Conservation (phyloP, 2,329 filamentous ascomycete genomes). For the Pestalotiopsis sp. region DNA sequence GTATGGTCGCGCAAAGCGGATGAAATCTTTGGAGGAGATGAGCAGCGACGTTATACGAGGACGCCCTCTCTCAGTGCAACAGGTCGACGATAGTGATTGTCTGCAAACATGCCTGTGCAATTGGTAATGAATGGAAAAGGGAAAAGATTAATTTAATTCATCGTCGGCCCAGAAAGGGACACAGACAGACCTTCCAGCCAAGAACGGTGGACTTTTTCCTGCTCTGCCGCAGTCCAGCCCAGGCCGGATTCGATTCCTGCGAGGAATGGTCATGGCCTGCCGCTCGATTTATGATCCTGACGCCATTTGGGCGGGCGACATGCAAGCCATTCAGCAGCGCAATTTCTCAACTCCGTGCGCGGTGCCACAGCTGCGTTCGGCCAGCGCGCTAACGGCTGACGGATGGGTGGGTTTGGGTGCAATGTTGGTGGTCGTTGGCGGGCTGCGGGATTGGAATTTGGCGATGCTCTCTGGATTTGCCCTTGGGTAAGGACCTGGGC, state of each 20-base stretch:
- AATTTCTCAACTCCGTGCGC: conserved; percentile 6
- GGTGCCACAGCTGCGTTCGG: background rate
- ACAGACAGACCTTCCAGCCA: background rate
- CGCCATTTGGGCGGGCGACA: background rate
- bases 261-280: background rate
- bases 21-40: background rate
- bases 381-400: conserved; percentile 1
- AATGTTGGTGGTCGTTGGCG: background rate
- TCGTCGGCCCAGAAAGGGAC: background rate
- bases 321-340: conserved; percentile 5
- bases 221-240: background rate
- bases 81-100: background rate
- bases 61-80: background rate
- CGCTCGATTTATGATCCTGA: background rate
- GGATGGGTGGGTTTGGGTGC: background rate
- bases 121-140: background rate
- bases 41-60: background rate
- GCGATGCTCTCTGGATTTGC: background rate
- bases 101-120: background rate
- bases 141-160: background rate
- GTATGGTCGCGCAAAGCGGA: background rate
- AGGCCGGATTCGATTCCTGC: background rate
- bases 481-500: background rate
- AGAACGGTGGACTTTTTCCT: background rate
- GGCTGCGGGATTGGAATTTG: background rate